phyloP scores from a whole-genome alignment of 371 early-diverging fungal genomes.

The Chytridium lagenaria region DNA sequence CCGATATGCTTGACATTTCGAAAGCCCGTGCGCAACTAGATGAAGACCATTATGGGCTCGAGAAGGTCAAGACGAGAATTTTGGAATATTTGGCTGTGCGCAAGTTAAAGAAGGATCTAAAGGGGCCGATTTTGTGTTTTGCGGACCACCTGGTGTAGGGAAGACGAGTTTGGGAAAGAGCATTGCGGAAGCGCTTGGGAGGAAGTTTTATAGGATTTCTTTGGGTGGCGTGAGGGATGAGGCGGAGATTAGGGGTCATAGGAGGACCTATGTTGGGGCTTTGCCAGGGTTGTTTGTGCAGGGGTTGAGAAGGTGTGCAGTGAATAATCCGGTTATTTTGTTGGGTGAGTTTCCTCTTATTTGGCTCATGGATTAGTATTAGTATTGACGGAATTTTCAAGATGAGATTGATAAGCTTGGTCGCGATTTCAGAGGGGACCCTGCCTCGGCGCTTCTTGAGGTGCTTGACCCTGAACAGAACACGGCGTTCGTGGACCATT shows the following conservation, averaged over 20 bases:
- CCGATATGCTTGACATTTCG: slow-evolving; percentile 71
- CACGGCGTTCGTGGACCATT: slow-evolving; percentile 78
- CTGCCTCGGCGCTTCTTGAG: slow-evolving; percentile 82
- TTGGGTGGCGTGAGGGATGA: slow-evolving; percentile 90
- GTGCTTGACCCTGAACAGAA: slow-evolving; percentile 92
- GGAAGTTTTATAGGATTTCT: slow-evolving; percentile 83
- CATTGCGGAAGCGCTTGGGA: slow-evolving; percentile 79
- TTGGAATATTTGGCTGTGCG: slow-evolving; percentile 84
- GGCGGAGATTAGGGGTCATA: slow-evolving; percentile 89
- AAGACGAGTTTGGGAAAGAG: slow-evolving; percentile 85
- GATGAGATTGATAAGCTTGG: slow-evolving; percentile 90
- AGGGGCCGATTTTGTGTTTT: slow-evolving; percentile 83
- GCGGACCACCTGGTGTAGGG: slow-evolving; percentile 80
- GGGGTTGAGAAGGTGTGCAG: slow-evolving; percentile 72
- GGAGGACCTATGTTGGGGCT: slow-evolving; percentile 89
- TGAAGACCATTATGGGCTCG: slow-evolving; percentile 83
- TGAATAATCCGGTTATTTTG: slow-evolving; percentile 82
- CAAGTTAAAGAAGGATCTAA: slow-evolving; percentile 76
- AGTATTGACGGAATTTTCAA: slow-evolving; percentile 1
- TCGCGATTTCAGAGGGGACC: slow-evolving; percentile 75
- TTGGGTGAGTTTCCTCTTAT: slow-evolving; percentile 35
- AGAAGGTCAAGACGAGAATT: slow-evolving; percentile 81
- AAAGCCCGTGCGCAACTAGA: slow-evolving; percentile 72
- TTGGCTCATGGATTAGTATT: too few relatives aligned
- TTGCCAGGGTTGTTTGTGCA: slow-evolving; percentile 88